phyloP scores from a whole-genome alignment of 192 early-diverging fungal genomes.

The Entomortierella lignicola region DNA sequence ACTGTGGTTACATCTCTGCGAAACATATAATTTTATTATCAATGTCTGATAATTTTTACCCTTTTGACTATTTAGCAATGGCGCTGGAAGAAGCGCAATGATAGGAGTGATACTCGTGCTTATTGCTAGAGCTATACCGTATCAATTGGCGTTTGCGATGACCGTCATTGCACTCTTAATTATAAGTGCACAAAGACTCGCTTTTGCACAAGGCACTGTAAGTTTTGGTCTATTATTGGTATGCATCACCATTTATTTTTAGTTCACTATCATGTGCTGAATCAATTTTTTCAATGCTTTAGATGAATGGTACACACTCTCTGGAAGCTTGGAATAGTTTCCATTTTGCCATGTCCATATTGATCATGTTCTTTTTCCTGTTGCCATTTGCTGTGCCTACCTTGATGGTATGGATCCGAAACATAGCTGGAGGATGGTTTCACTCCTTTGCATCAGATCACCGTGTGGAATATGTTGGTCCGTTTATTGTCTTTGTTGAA shows the following conservation, averaged over 20 bases:
- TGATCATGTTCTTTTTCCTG: slow-evolving; percentile 71
- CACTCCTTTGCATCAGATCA: slow-evolving; percentile 77
- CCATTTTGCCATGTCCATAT: slow-evolving; percentile 67
- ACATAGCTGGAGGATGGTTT: slow-evolving; percentile 76
- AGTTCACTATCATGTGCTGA: not conserved
- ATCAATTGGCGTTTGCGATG: slow-evolving; percentile 81
- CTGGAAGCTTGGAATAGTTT: slow-evolving; percentile 47
- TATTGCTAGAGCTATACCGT: slow-evolving; percentile 73
- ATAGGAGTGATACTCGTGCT: slow-evolving; percentile 60
- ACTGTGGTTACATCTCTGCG: not conserved
- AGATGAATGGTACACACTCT: not conserved
- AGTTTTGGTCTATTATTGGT: slow-evolving; percentile 5
- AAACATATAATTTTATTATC: not conserved
- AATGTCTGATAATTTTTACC: too few relatives aligned
- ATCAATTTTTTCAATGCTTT: not conserved
- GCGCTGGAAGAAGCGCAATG: not conserved
- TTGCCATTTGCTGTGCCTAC: slow-evolving; percentile 76
- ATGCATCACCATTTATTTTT: not conserved
- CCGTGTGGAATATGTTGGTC: slow-evolving; percentile 58
- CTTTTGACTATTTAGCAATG: too few relatives aligned
- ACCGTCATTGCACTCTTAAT: slow-evolving; percentile 68
- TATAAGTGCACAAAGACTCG: slow-evolving; percentile 60
- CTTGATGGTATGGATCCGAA: slow-evolving; percentile 80
- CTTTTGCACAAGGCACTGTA: slow-evolving; percentile 38
- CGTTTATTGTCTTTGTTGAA: slow-evolving; percentile 60